Base-by-base conservation (phyloP, 306 rosid genomes). In the Vicia faba region DNA sequence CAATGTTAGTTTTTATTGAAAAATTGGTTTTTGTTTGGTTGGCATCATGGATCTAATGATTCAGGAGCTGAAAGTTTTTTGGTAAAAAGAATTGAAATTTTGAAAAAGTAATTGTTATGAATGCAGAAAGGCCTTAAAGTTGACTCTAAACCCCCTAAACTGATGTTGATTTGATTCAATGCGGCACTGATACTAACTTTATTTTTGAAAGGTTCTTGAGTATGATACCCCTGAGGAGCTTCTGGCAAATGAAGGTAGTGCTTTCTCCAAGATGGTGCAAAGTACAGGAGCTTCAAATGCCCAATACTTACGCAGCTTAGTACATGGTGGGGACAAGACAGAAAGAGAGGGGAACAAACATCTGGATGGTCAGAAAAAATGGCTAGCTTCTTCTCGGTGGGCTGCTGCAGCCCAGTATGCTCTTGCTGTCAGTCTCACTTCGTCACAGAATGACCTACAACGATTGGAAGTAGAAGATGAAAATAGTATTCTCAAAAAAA, bases 251-350 rank as follows among this genome's bases (percentile, higher is more conserved):
- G 86, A 89, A 74, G 80, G 66, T 45, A 84, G 92, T 48, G 81
- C 89, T 38, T 92, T 92, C 84, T 84, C 91, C 15, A 84, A 75
- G 81, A 93, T 93, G 96, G 87, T 93, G 58, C 85, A 81, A 60
- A 93, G 98, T 67, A 93, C 98, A 25, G 98, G 98, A 63, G 80
- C 86, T 33, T 86, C 96, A 44, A 93, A 93, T 78, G 96, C 96
- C 44, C 81, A 89, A 59, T 93, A 87, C 77, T 72, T 93, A 14
- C 79, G 89, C 36, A 61, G 87, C 79, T 80, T 88, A 69, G 95
- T 72, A 29, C 72, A 84, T 11, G 69, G 81, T 10, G 68, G 88
- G 66, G 40, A 79, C 69, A 82, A 60, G 28, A 16, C 73, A 7
- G 71, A 70, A 79, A 51, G 73, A 70, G 83, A 71, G 36, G 80